Conservation (phyloP, 495 filamentous ascomycete genomes). For the Penicillium cosmopolitanum region DNA sequence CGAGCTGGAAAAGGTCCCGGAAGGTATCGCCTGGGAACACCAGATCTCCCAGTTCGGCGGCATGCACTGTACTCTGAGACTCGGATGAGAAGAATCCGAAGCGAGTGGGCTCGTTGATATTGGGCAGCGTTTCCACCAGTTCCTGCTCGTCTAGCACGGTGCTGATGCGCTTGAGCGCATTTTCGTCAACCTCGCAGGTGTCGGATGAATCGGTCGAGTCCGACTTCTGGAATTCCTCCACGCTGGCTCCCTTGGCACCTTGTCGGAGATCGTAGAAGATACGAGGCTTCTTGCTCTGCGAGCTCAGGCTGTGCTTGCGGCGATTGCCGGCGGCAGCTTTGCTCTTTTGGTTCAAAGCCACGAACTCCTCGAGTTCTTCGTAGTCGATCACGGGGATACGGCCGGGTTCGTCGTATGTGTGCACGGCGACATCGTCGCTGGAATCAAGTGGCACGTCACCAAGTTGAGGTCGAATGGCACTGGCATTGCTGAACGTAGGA, state of each 20-base stretch:
- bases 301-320: slow-evolving; percentile 57
- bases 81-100: slow-evolving; percentile 97
- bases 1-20: slow-evolving; percentile 83
- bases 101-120: slow-evolving; percentile 65
- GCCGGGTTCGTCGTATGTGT: slow-evolving; percentile 54
- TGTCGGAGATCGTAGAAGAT: slow-evolving; percentile 68
- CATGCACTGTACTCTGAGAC: slow-evolving; percentile 87
- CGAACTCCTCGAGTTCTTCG: slow-evolving; percentile 84
- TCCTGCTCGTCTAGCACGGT: slow-evolving; percentile 39
- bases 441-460: slow-evolving; percentile 47
- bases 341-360: slow-evolving; percentile 61
- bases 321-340: slow-evolving; percentile 35
- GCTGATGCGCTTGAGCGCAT: slow-evolving; percentile 24
- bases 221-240: slow-evolving; percentile 39
- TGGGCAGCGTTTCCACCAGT: slow-evolving; percentile 38
- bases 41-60: slow-evolving; percentile 82
- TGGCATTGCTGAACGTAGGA: slow-evolving; percentile 65
- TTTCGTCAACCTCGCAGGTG: slow-evolving; percentile 6
- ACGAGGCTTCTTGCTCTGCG: slow-evolving; percentile 51
- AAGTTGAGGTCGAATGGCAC: slow-evolving; percentile 49
- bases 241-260: slow-evolving; percentile 26
- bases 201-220: slow-evolving; percentile 27
- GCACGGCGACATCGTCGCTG: slow-evolving; percentile 88
- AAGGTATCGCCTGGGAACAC: slow-evolving; percentile 87
- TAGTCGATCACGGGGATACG: slow-evolving; percentile 76